Evolutionary conservation across 768 basidiomycete species (phyloP).

Genomic region (Psilocybe subaeruginosa): DNA sequence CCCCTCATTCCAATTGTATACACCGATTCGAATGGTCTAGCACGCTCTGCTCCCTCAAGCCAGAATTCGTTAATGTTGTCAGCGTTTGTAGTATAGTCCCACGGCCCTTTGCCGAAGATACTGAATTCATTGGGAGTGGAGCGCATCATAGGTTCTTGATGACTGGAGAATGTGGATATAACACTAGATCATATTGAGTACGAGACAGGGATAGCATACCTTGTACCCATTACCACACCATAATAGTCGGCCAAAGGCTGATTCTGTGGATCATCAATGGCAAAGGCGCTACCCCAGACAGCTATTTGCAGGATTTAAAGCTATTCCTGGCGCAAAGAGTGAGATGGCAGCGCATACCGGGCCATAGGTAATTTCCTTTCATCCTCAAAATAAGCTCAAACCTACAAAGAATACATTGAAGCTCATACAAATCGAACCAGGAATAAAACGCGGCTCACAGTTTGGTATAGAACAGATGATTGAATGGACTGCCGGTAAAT

Average conservation of each 20-base stretch:
- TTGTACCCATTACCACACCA: constrained; percentile 75
- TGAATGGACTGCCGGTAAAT: constrained; percentile 59
- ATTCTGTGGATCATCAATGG: constrained; percentile 61
- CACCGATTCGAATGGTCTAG: constrained; percentile 61
- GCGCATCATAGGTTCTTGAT: constrained; percentile 78
- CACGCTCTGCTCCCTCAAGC: constrained; percentile 60
- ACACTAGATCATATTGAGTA: neutral
- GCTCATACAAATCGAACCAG: neutral
- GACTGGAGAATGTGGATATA: constrained; percentile 33
- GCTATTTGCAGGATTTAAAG: constrained; percentile 24
- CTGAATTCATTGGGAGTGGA: constrained; percentile 70
- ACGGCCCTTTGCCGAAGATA: constrained; percentile 55
- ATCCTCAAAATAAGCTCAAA: constrained; percentile 70
- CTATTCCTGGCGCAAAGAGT: neutral
- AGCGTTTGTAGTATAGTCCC: constrained; percentile 64
- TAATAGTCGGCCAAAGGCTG: constrained; percentile 65
- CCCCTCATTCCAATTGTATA: constrained; percentile 77
- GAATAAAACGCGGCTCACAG: constrained; percentile 36
- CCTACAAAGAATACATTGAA: constrained; percentile 28
- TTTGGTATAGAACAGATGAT: constrained; percentile 60
- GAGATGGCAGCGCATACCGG: constrained; percentile 40
- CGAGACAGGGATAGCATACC: constrained; percentile 29
- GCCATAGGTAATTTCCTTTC: constrained; percentile 76
- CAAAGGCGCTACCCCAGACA: constrained; percentile 55
- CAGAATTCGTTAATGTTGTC: constrained; percentile 63